Evolutionary conservation across 345 rosid genomes (phyloP), one percentile per base, ranked within the genome.

Genomic region (Hibiscus mutabilis): DNA sequence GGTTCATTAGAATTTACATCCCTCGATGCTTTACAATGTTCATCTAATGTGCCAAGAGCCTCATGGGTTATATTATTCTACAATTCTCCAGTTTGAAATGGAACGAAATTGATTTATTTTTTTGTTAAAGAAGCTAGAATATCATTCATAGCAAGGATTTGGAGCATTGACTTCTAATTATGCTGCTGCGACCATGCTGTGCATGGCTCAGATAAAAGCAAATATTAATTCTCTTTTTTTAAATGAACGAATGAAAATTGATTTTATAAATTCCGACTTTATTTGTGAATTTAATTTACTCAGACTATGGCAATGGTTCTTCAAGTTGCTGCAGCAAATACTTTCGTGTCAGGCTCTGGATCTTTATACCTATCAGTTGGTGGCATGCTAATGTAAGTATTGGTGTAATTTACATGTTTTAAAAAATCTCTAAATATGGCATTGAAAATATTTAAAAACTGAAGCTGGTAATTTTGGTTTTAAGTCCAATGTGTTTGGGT

Each of bases 221-320:
- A n/a, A 37, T 40, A 0, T n/a, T 62, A 21, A 8, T 66, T 49
- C 15, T 47, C 24, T 31, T 44, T 13, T 18, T 47, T n/a, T n/a
- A n/a, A n/a, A n/a, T n/a, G n/a, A n/a, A n/a, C n/a, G 37, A 49
- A 66, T 19, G 53, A 16, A 16, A 44, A 27, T 2, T 66, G 8
- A 59, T 58, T 68, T 27, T 5, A 14, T 3, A n/a, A n/a, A n/a
- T n/a, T n/a, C n/a, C n/a, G n/a, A n/a, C n/a, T n/a, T n/a, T n/a
- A n/a, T n/a, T n/a, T n/a, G n/a, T n/a, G n/a, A n/a, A 59, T 59
- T 57, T 78, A 52, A 69, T 75, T 60, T 68, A 19, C 77, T 60
- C 82, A 95, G 99, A 91, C 98, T 21, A 51, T 84, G 24, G 84
- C 97, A 67, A 90, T 92, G 99, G 84, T 80, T 53, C 46, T 95